phyloP scores from a whole-genome alignment of 352 stramenopile genomes.

The Phytophthora parvispora region DNA sequence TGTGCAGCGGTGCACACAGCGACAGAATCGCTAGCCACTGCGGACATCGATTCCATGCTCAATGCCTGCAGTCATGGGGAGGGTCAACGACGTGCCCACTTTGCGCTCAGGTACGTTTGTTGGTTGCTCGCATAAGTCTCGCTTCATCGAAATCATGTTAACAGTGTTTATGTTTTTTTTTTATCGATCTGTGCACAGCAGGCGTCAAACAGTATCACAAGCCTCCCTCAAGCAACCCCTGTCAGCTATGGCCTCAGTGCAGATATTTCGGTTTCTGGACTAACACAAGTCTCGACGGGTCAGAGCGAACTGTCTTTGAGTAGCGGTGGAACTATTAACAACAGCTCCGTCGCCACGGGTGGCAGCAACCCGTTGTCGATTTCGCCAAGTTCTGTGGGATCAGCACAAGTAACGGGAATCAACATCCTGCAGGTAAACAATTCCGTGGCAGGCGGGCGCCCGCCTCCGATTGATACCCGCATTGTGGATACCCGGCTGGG shows the following conservation, averaged over 20 bases:
- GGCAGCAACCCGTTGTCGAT: slow-evolving; percentile 38
- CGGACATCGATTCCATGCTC: slow-evolving; percentile 76
- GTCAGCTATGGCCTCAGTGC: slow-evolving; percentile 32
- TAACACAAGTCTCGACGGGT: slow-evolving; percentile 31
- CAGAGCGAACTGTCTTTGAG: slow-evolving; percentile 31
- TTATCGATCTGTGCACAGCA: slow-evolving; percentile 9
- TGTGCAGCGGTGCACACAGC: slow-evolving; percentile 57
- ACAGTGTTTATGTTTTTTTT: slow-evolving; percentile 2
- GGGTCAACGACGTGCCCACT: slow-evolving; percentile 61
- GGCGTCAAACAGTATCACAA: slow-evolving; percentile 44
- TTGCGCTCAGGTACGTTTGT: slow-evolving; percentile 50
- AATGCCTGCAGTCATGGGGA: slow-evolving; percentile 76
- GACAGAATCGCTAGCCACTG: slow-evolving; percentile 67
- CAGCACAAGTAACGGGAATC: slow-evolving; percentile 25
- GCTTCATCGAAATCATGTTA: slow-evolving; percentile 10
- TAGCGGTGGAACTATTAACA: slow-evolving; percentile 35
- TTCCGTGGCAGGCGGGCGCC: slow-evolving; percentile 28
- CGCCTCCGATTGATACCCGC: slow-evolving; percentile 65
- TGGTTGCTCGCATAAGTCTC: not conserved
- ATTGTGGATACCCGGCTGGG: slow-evolving; percentile 31
- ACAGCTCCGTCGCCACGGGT: slow-evolving; percentile 20
- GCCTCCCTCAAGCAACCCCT: slow-evolving; percentile 13
- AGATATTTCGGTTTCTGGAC: slow-evolving; percentile 26
- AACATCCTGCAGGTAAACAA: slow-evolving; percentile 33
- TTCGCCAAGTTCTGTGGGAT: slow-evolving; percentile 29